A percentile compares a stretch with the other conserved stretches of the same genome.
Conservation (phyloP, 345 rosid genomes). For the Moringa oleifera region DNA sequence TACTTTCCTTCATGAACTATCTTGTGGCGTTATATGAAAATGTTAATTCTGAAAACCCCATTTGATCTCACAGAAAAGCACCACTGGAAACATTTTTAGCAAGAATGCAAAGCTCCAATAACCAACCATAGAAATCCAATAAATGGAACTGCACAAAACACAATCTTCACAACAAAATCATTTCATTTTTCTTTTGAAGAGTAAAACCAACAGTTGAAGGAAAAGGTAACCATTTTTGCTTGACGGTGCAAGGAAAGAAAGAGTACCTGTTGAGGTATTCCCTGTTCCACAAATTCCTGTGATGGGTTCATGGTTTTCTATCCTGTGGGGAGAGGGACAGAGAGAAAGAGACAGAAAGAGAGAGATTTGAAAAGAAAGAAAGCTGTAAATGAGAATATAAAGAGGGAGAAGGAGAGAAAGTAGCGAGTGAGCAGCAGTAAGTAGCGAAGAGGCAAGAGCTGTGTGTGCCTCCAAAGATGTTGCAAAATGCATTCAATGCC, state of each 20-base stretch:
- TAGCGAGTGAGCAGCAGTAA: conserved; percentile 31
- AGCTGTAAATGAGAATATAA: conserved; percentile 22
- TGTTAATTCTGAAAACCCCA: background rate
- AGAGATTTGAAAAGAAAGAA: conserved; percentile 21
- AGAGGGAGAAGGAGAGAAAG: conserved; percentile 29
- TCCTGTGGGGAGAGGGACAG: too few species aligned
- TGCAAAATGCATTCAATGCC: conserved; percentile 36
- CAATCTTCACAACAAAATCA: background rate
- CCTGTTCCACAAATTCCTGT: conserved; percentile 37
- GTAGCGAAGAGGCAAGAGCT: conserved; percentile 22
- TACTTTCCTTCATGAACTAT: too few species aligned
- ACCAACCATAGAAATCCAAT: background rate
- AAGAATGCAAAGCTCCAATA: conserved; percentile 5
- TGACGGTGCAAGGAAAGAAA: background rate
- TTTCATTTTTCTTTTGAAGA: background rate
- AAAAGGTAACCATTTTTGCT: background rate
- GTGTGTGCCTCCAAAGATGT: conserved; percentile 25
- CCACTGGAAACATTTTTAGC: background rate
- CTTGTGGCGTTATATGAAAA: too few species aligned
- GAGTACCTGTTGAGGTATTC: conserved; percentile 48
- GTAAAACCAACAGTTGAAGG: background rate
- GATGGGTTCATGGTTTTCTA: conserved; percentile 45
- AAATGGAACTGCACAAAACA: background rate
- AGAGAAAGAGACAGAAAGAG: conserved; percentile 1
- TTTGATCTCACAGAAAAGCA: background rate